Percentiles rank a stretch among this genome's conserved stretches.
phyloP scores from a whole-genome alignment of 345 rosid species.

The Rhodomyrtus tomentosa region DNA sequence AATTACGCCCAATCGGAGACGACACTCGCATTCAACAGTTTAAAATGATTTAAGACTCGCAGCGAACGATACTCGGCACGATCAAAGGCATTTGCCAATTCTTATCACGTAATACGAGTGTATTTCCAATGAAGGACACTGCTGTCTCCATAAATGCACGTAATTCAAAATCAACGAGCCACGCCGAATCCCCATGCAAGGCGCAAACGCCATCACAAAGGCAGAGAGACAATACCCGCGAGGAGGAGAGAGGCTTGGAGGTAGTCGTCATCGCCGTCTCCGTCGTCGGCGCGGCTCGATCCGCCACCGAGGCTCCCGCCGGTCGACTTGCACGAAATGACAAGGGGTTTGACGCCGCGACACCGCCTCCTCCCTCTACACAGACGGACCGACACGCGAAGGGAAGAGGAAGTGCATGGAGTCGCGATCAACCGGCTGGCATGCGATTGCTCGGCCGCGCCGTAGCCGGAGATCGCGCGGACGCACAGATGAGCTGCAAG shows the following conservation, averaged over 20 bases:
- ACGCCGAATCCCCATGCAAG: background rate
- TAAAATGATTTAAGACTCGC: background rate
- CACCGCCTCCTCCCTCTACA: background rate
- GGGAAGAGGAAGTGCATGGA: background rate
- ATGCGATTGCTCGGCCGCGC: constrained; percentile 6
- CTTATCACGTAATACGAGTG: background rate
- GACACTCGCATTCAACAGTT: background rate
- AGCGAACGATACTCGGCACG: background rate
- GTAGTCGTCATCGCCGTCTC: constrained; percentile 27
- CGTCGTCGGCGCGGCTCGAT: constrained; percentile 12
- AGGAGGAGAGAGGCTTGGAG: constrained; percentile 74
- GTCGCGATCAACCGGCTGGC: background rate
- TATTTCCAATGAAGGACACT: background rate
- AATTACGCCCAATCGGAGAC: background rate
- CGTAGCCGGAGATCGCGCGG: constrained; percentile 10
- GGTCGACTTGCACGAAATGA: constrained; percentile 32
- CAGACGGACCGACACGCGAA: background rate
- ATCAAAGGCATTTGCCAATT: background rate
- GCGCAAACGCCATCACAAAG: background rate
- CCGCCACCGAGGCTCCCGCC: constrained; percentile 33
- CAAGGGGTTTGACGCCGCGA: background rate
- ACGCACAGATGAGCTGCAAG: constrained; percentile 20
- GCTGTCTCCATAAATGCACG: background rate
- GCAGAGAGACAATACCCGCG: constrained; percentile 34
- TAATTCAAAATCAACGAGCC: background rate